phyloP scores from a whole-genome alignment of 225 moss, liverwort and hornwort species.

The Bryoerythrophyllum caledonicum region DNA sequence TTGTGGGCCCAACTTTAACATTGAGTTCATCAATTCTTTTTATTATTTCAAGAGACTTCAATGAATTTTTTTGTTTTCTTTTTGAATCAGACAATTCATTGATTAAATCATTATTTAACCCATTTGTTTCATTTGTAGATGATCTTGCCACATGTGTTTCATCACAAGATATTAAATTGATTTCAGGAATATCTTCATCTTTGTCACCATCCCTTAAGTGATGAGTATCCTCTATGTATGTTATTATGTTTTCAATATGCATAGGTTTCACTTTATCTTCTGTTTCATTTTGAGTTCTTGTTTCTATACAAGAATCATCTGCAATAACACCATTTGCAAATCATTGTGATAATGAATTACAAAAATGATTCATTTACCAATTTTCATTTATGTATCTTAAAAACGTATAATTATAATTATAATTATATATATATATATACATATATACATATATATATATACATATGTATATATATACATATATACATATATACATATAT shows the following conservation, averaged over 20 bases:
- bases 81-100: neutral
- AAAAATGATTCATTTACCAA: no score
- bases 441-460: no score
- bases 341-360: no score
- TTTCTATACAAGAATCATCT: conserved; percentile 12
- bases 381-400: neutral
- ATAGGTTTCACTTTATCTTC: neutral
- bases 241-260: neutral
- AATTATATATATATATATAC: no score
- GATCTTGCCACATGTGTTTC: neutral
- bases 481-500: no score
- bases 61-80: neutral
- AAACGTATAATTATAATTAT: no score
- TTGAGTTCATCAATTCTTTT: neutral
- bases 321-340: neutral
- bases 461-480: no score
- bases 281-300: neutral
- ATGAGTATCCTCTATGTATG: neutral
- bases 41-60: neutral
- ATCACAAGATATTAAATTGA: neutral
- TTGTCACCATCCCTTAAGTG: neutral
- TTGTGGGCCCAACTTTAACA: neutral
- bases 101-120: neutral
- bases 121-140: neutral
- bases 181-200: neutral